These are phyloP conservation scores for Saccharomyces hybrid DNA, from an alignment of 1,139 yeast genomes.

Conservation along the genomic window DNA sequence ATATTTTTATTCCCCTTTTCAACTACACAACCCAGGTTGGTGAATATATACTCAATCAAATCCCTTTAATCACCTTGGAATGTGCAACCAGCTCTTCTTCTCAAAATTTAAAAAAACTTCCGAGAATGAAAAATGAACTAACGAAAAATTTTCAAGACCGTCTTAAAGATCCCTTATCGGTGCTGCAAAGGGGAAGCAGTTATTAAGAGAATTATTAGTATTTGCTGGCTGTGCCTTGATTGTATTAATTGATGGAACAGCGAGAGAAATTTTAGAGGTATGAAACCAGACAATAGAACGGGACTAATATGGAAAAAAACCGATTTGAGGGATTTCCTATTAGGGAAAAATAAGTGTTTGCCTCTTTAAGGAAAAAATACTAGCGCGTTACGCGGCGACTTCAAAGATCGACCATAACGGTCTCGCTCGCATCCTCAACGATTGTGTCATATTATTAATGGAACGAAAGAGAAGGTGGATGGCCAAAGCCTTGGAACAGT, in stretches of 20 bases:
- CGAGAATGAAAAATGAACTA: background rate
- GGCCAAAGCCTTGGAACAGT: background rate
- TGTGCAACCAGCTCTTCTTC: background rate
- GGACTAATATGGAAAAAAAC: background rate
- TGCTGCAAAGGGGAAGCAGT: background rate
- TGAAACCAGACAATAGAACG: background rate
- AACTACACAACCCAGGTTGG: background rate
- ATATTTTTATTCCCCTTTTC: background rate
- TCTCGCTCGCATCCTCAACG: background rate
- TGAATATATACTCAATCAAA: background rate
- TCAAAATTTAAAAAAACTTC: background rate
- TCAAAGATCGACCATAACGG: background rate
- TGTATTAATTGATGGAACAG: background rate
- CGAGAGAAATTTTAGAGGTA: background rate
- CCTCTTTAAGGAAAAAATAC: background rate
- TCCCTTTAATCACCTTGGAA: background rate
- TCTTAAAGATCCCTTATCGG: background rate
- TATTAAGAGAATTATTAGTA: background rate
- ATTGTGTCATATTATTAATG: background rate
- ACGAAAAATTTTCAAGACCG: background rate
- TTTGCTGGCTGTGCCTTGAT: background rate
- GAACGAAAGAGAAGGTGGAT: background rate
- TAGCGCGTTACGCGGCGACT: background rate
- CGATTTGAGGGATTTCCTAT: background rate
- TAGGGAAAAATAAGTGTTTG: background rate